Base-by-base conservation (phyloP, 441 rosid species). In the Francoa sonchifolia region DNA sequence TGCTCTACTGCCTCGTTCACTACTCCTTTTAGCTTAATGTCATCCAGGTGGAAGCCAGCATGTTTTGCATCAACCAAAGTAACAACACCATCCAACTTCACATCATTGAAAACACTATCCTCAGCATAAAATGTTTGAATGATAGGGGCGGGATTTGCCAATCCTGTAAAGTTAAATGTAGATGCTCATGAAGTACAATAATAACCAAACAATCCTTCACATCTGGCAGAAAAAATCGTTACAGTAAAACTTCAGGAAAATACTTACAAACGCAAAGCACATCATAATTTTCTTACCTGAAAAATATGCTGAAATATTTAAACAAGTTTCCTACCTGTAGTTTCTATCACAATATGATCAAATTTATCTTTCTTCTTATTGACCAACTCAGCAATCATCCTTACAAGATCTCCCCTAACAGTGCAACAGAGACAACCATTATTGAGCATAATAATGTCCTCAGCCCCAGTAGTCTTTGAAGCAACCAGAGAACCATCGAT, bases 41-140 rank as follows among this genome's bases (percentile, higher is more conserved):
- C 96, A 42, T 85, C 82, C 39, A 85, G 66, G 63, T 80, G 99
- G 49, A 79, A 67, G 44, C 37, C 43, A 58, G 72, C 96, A 68
- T 90, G 96, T 58, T 86, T 90, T 33, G 99, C 90, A 67, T 90
- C 99, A 44, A 86, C 99, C 35, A 90, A 63, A 19, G 99, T 90
- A 33, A 90, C 88, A 50, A 90, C 96, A n/a, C 96, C 95, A 33
- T 86, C 99, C 61, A 90, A 61, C 66, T 90, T 90, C 10, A 90
- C 99, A 60, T 80, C 85, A 59, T 63, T 76, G 64, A 80, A 85
- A 61, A 90, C 41, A 10, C 44, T 61, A 43, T 82, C 96, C 66
- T 90, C 99, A 0, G 95, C 79, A 62, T 86, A 90, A 73, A 86
- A 86, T 6, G 95, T 90, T 59, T 86, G 93, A 72, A 90, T 90